Evolutionary conservation across 805 yeast species (phyloP), one percentile per base, ranked within the genome.

Genomic region (Starmera dryadoides): DNA sequence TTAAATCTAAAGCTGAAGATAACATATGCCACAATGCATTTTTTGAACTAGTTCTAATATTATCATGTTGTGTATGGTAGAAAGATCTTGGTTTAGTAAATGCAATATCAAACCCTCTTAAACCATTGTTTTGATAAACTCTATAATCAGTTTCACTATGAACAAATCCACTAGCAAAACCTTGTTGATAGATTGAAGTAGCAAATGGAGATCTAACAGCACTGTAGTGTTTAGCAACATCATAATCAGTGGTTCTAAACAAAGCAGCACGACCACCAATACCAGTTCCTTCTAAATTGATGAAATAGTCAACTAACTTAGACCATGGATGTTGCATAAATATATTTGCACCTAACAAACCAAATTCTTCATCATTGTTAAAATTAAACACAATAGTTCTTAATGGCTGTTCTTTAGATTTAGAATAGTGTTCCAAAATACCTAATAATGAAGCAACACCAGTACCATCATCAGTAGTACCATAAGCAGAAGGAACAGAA

Each of bases 211-310:
- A 51, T 41, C 74, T 62, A 1, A 77, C 89, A 3, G 69, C 67
- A 18, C 68, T 58, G 43, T 67, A 75, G 46, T 76, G 71, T 43
- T 73, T 72, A 2, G 83, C 77, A 11, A 86, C 75, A 2, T 84
- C 85, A 44, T 70, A 71, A 54, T 87, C 94, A 0, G 94, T 77
- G n/a, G 88, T 79, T 58, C 96, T 73, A 58, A 89, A 87, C 36
- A 88, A 62, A 17, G 86, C 69, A 1, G 96, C 85, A 47, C 82
- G 77, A 18, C 52, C 61, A 20, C 96, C 96, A 1, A 93, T 83
- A 3, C 96, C 96, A 0, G 96, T 86, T 15, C 96, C 96, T 64
- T 88, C 97, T 45, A 88, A 63, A 56, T 89, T 89, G 47, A 88
- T 67, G 41, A 89, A 82, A 52, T 73, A 81, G 31, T 64, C 65